A percentile compares a stretch with the other conserved stretches of the same genome.
Evolutionary conservation across 2,329 filamentous ascomycete species (phyloP).

Genomic region (Alternaria infectoria): DNA sequence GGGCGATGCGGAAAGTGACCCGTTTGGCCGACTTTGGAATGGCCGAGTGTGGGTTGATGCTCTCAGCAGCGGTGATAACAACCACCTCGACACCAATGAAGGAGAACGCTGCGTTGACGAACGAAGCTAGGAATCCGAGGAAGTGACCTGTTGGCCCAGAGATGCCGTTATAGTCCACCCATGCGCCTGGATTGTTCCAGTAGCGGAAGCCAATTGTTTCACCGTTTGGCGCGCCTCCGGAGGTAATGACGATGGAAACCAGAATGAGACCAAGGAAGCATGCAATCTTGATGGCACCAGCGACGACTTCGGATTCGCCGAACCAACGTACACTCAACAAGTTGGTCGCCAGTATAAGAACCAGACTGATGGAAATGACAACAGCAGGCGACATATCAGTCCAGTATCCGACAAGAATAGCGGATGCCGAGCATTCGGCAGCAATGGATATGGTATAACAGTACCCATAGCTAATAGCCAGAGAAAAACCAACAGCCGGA

Average conservation of each 20-base stretch:
- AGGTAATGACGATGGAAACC: conserved; percentile 29
- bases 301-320: conserved; percentile 56
- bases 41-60: conserved; percentile 67
- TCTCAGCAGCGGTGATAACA: conserved; percentile 69
- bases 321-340: conserved; percentile 59
- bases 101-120: conserved; percentile 54
- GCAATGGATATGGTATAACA: conserved; percentile 56
- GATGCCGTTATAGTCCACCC: conserved; percentile 68
- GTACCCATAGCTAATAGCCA: conserved; percentile 52
- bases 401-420: conserved; percentile 46
- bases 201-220: conserved; percentile 69
- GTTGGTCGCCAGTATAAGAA: conserved; percentile 59
- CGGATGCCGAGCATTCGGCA: conserved; percentile 54
- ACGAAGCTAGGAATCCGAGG: conserved; percentile 60
- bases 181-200: conserved; percentile 70
- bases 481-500: conserved; percentile 65
- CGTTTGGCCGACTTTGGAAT: conserved; percentile 64
- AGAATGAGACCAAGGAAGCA: conserved; percentile 44
- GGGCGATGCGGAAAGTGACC: conserved; percentile 54
- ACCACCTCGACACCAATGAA: conserved; percentile 60
- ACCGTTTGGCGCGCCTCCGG: conserved; percentile 59
- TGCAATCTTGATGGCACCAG: conserved; percentile 49
- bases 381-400: conserved; percentile 60
- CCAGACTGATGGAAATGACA: conserved; percentile 61
- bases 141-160: conserved; percentile 58